A percentile compares a stretch with the other conserved stretches of the same genome.
phyloP scores from a whole-genome alignment of 1,139 yeast species.

The Oligophagozyma castellii region DNA sequence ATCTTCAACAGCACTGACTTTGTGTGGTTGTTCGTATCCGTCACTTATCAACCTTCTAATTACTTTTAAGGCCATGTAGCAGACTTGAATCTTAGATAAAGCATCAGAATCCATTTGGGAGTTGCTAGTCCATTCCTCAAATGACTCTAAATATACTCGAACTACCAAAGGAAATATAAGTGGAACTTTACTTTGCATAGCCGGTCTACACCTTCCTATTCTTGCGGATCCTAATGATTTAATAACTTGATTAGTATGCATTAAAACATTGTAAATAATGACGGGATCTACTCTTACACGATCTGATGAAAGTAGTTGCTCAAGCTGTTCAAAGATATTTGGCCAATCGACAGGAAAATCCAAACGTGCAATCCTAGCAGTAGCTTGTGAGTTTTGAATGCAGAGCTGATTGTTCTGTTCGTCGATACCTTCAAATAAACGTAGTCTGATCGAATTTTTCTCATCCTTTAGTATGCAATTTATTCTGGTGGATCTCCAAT shows the following conservation, averaged over 20 bases:
- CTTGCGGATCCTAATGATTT: constrained; percentile 62
- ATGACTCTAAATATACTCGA: constrained; percentile 44
- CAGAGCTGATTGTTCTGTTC: constrained; percentile 65
- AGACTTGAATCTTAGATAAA: constrained; percentile 39
- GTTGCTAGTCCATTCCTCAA: constrained; percentile 44
- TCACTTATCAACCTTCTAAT: constrained; percentile 63
- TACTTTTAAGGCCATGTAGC: constrained; percentile 64
- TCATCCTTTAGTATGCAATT: constrained; percentile 53
- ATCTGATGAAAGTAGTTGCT: constrained; percentile 33
- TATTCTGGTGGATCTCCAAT: constrained; percentile 61
- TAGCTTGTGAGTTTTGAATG: constrained; percentile 73
- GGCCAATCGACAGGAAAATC: constrained; percentile 92
- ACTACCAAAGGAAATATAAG: constrained; percentile 44
- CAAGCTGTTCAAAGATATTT: constrained; percentile 50
- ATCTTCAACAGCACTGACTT: constrained; percentile 39
- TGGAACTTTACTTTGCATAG: constrained; percentile 62
- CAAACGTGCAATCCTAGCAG: constrained; percentile 61
- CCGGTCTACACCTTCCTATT: constrained; percentile 71
- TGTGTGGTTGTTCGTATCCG: constrained; percentile 59
- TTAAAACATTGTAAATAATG: constrained; percentile 46
- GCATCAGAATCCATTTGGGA: constrained; percentile 19
- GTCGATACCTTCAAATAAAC: constrained; percentile 44
- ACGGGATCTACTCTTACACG: constrained; percentile 31
- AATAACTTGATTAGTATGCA: constrained; percentile 61
- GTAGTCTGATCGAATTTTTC: constrained; percentile 44